These are phyloP conservation scores for Flaveria bidentis DNA, from an alignment of 129 eudicot species.

Conservation along the genomic window DNA sequence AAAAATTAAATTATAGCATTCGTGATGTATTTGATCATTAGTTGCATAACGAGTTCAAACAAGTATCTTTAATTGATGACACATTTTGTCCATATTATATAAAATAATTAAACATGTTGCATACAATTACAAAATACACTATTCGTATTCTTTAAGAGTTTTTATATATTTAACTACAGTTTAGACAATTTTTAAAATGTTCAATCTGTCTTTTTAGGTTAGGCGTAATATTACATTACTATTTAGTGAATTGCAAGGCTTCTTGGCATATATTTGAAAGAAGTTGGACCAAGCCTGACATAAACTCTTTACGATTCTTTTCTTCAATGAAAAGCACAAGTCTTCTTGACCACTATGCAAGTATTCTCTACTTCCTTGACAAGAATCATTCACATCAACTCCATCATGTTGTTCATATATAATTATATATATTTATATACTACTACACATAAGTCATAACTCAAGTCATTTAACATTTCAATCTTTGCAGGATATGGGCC, in stretches of 20 bases:
- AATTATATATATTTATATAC: background rate
- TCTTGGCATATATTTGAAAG: background rate
- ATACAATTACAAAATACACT: background rate
- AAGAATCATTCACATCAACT: constrained; percentile 29
- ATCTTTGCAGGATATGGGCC: constrained; percentile 35
- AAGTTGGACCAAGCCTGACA: constrained; percentile 11
- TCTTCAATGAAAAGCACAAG: constrained; percentile 13
- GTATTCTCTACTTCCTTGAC: constrained; percentile 28
- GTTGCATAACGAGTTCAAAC: background rate
- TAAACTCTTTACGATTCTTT: constrained; percentile 29
- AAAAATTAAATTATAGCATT: background rate
- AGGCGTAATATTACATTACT: background rate
- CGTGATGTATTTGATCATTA: background rate
- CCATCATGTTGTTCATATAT: constrained; percentile 31
- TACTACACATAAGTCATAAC: constrained; percentile 2
- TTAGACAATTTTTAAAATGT: background rate
- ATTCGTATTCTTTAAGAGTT: background rate
- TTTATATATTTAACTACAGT: background rate
- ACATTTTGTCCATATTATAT: background rate
- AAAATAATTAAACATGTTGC: background rate
- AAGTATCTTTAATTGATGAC: background rate
- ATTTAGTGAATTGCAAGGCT: background rate
- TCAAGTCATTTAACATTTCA: constrained; percentile 19
- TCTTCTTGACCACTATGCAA: constrained; percentile 22
- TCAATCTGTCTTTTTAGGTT: background rate